Evolutionary conservation across 2,329 filamentous ascomycete species (phyloP), one percentile per base, ranked within the genome.

Genomic region (Sclerotinia spermophila): DNA sequence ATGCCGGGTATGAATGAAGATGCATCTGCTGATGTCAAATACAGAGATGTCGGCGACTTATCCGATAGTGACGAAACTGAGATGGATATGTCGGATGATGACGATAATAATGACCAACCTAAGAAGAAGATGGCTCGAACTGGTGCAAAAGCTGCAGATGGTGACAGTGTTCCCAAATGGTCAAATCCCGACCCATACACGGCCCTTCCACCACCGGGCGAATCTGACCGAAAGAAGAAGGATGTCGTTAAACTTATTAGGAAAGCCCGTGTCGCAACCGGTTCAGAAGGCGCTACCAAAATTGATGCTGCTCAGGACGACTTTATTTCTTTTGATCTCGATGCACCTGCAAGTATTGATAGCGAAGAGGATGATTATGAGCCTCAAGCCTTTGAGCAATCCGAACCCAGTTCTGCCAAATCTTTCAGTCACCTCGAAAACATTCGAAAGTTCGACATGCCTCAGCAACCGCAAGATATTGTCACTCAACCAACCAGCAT

Each of bases 141-240:
- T 15, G 75, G 75, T 2, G 73, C 77, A 24, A 79, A 79, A 13
- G 78, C 82, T n/a, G 77, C 80, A 33, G 83, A 81, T 72, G 78
- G 84, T 69, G 81, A 83, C 21, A 75, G 77, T 68, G 81, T 79
- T 7, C 93, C 94, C 4, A 94, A 92, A 80, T 98, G 95, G 95
- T 97, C 94, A 6, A 98, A 98, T 76, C 94, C 95, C 5, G 95
- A 98, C 79, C 94, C 94, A 0, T 97, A 98, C 81, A 97, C 93
- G 8, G 92, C 89, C 2, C 84, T 97, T 15, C 95, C 95, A 13
- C 94, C 93, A 10, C 87, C 90, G 0, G 91, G 94, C 74, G 91
- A 94, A 69, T 84, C 83, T 7, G 85, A 87, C 53, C 86, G 87
- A 30, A 96, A 96, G 81, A 93, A 91, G 80, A 90, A 89, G 75